Evolutionary conservation across 352 stramenopile species (phyloP), one percentile per base, ranked within the genome.

Genomic region (Sclerospora graminicola): DNA sequence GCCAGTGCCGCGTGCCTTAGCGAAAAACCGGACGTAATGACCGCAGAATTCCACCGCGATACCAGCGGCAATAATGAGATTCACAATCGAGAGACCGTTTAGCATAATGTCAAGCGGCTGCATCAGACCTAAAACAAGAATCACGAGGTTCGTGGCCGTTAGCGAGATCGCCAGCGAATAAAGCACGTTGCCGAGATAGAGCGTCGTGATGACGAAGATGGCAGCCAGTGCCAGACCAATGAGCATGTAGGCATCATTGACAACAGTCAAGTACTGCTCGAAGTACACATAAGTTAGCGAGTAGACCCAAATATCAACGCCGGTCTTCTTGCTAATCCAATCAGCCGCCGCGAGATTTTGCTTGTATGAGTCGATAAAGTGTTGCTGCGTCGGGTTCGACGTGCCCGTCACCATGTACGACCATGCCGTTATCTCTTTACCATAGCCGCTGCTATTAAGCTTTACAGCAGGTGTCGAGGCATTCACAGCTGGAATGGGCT

Each of bases 41-140:
- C 79, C 67, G 21, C 69, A 84, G 60, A 94, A 94, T 42, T 94
- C 82, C 16, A 94, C 82, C 0, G 56, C 60, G 37, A 94, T 72
- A 39, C 82, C 82, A 9, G 83, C 68, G n/a, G 72, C 76, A 28
- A 86, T 87, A 21, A 92, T 76, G 26, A 94, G 39, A 53, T 93
- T 93, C 24, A 89, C 82, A 32, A 93, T 77, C 30, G 73, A 88
- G 13, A 93, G 70, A 36, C 77, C 82, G 48, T 93, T 93, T 8
- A 93, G 50, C 50, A 80, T 54, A 23, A 84, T 82, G 41, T 73
- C 66, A 18, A 78, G 54, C 13, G 71, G 63, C 48, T 65, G 57
- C 71, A 84, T 82, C 44, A 82, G 31, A 14, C 71, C 71, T 31
- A 70, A 41, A 31, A 84, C 68, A 2, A 63, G 61, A 23, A 80